These are phyloP conservation scores for Mercurialis annua DNA, from an alignment of 345 rosid genomes.

Conservation along the genomic window DNA sequence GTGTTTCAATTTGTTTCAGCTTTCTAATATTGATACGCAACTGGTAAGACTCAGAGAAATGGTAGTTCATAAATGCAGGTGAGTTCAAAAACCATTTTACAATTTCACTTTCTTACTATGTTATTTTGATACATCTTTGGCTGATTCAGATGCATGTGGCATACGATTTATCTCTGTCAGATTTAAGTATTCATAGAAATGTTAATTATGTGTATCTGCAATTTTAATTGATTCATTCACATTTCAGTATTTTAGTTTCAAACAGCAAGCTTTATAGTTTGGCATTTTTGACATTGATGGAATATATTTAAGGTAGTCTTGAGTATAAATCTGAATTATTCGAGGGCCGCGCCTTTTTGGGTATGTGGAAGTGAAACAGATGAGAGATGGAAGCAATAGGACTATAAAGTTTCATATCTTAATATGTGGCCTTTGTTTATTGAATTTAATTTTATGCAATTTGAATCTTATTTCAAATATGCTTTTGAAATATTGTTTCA, in stretches of 20 bases:
- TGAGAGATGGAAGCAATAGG: not conserved
- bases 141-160: not conserved
- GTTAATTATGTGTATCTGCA: not conserved
- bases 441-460: not conserved
- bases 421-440: too few relatives aligned
- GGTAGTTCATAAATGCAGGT: conserved; percentile 82
- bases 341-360: not conserved
- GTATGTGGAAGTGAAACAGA: not conserved
- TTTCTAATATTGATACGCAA: conserved; percentile 56
- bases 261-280: not conserved
- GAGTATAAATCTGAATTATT: not conserved
- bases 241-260: not conserved
- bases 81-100: conserved; percentile 9
- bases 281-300: not conserved
- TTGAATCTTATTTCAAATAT: not conserved
- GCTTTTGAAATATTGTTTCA: not conserved
- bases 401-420: not conserved
- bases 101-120: conserved; percentile 3
- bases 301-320: not conserved
- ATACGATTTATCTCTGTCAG: not conserved
- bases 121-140: not conserved
- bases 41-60: conserved; percentile 62
- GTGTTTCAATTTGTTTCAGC: conserved; percentile 40
- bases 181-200: not conserved
- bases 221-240: not conserved